Percentiles rank a stretch among this genome's conserved stretches.
Conservation (phyloP, 345 rosid genomes). For the Populus tremula region DNA sequence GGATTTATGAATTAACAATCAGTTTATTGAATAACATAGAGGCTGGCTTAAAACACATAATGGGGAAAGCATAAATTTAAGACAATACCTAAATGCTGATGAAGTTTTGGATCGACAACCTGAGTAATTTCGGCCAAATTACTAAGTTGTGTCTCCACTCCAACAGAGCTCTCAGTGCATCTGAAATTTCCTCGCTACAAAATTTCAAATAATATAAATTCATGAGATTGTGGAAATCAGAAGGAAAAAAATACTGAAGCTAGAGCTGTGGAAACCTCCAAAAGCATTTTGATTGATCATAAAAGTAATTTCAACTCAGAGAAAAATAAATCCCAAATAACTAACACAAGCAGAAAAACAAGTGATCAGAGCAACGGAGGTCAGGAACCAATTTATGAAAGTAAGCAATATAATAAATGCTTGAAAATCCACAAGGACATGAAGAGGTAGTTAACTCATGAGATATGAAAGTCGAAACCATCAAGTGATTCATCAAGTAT, state of each 20-base stretch:
- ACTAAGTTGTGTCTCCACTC: conserved; percentile 88
- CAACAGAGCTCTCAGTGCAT: conserved; percentile 83
- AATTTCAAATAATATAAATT: conserved; percentile 29
- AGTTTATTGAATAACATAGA: not conserved
- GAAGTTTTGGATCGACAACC: conserved; percentile 92
- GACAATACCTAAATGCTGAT: conserved; percentile 83
- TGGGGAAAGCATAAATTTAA: not conserved
- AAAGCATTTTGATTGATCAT: not conserved
- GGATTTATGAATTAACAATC: conserved; percentile 1
- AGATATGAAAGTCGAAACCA: not conserved
- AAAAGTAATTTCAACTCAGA: not conserved
- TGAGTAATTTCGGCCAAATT: conserved; percentile 85
- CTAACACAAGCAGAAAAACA: not conserved
- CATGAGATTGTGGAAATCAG: conserved; percentile 27
- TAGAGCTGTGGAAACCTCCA: not conserved
- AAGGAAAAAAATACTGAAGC: conserved; percentile 8
- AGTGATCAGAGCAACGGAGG: not conserved
- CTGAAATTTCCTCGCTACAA: conserved; percentile 89
- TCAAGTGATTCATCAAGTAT: not conserved
- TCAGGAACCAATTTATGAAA: not conserved
- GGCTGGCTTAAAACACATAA: not conserved
- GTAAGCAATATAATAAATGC: not conserved
- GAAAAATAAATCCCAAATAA: not conserved
- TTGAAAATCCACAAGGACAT: not conserved
- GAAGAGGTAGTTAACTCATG: not conserved